Percentiles rank a stretch among this genome's conserved stretches.
Evolutionary conservation across 257 asterid genomes (phyloP).

Genomic region (Lycium ferocissimum): DNA sequence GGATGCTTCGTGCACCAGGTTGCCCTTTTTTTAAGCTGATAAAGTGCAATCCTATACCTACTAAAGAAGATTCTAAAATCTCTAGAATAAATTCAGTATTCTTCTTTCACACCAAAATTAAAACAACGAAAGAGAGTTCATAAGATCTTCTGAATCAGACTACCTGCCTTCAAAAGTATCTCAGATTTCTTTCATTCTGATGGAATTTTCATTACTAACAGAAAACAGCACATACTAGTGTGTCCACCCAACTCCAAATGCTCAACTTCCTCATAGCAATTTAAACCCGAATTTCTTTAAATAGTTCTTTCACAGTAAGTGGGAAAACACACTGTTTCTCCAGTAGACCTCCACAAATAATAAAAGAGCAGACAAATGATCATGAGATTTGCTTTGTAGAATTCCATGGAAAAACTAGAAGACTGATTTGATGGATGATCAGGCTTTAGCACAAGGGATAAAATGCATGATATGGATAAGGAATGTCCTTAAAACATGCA

Average conservation of each 20-base stretch:
- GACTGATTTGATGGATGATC: neutral
- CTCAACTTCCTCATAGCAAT: neutral
- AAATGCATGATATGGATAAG: neutral
- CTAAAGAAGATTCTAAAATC: no score
- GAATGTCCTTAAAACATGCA: slow-evolving; percentile 15
- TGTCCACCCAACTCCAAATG: neutral
- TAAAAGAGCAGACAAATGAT: slow-evolving; percentile 19
- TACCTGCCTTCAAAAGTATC: no score
- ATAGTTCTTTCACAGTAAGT: slow-evolving; percentile 5
- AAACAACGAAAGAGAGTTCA: no score
- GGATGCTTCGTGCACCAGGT: no score
- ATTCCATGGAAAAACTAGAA: neutral
- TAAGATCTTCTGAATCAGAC: no score
- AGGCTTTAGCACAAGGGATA: neutral
- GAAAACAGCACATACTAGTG: neutral
- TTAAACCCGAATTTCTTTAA: neutral
- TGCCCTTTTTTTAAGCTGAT: no score
- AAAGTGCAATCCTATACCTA: no score
- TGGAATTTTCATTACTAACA: neutral
- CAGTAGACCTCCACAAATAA: neutral
- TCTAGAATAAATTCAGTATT: no score
- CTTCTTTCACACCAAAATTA: no score
- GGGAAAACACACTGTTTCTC: neutral
- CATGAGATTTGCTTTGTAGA: slow-evolving; percentile 6
- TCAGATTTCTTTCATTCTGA: neutral